These are phyloP conservation scores for Climacium dendroides DNA, from an alignment of 225 moss, liverwort and hornwort species.

Conservation along the genomic window DNA sequence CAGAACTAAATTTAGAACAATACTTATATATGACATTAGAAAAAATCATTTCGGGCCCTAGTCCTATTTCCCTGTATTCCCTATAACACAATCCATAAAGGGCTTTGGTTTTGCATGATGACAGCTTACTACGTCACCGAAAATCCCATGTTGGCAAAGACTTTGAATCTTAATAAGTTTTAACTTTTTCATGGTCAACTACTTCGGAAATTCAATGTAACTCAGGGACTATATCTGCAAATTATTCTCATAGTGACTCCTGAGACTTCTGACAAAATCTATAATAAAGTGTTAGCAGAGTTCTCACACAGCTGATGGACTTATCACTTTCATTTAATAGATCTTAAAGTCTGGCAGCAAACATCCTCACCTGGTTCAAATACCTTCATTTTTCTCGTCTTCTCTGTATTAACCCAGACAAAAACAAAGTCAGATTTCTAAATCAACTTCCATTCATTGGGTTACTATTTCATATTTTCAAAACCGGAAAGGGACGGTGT, in stretches of 20 bases:
- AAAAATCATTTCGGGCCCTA: background rate
- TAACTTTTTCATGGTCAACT: background rate
- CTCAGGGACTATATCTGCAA: background rate
- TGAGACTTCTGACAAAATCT: background rate
- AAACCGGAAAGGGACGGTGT: background rate
- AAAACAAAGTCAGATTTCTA: background rate
- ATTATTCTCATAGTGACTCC: background rate
- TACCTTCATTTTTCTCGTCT: constrained; percentile 7
- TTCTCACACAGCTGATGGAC: background rate
- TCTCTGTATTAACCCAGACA: constrained; percentile 7
- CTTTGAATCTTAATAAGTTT: background rate
- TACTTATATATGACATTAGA: background rate
- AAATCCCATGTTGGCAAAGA: background rate
- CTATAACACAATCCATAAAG: background rate
- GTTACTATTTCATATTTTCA: background rate
- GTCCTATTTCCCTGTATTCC: background rate
- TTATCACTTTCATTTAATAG: background rate
- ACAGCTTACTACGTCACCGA: background rate
- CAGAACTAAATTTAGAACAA: background rate
- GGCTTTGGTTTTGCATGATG: background rate
- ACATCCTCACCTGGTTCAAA: constrained; percentile 23
- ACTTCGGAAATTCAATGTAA: background rate
- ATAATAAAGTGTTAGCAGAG: background rate
- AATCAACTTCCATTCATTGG: background rate
- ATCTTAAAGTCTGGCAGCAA: background rate